A percentile compares a stretch with the other conserved stretches of the same genome.
Evolutionary conservation across 768 basidiomycete species (phyloP).

Genomic region (Phaffia australis): DNA sequence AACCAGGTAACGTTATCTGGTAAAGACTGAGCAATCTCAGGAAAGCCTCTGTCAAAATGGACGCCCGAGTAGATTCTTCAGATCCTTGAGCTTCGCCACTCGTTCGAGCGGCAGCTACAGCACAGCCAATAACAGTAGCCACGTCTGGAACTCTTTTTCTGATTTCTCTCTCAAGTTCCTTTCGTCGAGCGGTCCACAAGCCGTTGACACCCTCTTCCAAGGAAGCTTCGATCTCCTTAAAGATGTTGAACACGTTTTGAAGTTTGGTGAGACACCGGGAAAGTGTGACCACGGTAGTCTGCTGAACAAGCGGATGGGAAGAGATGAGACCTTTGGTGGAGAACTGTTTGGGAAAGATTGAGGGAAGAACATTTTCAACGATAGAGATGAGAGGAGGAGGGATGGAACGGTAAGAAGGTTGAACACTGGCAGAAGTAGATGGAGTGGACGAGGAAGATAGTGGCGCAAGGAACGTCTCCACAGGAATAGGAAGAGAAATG

Average conservation of each 20-base stretch:
- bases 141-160: constrained; percentile 73
- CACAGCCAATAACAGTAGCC: constrained; percentile 71
- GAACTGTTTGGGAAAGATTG: constrained; percentile 55
- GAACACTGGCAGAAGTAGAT: constrained; percentile 21
- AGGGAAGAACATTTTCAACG: constrained; percentile 69
- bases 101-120: constrained; percentile 46
- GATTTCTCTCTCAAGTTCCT: constrained; percentile 64
- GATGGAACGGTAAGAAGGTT: constrained; percentile 47
- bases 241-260: constrained; percentile 45
- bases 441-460: constrained; percentile 33
- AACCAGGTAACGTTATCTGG: constrained; percentile 59
- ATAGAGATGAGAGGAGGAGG: constrained; percentile 64
- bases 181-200: constrained; percentile 56
- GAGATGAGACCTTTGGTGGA: constrained; percentile 75
- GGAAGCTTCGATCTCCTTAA: constrained; percentile 45
- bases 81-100: constrained; percentile 33
- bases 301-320: constrained; percentile 60
- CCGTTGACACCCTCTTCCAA: constrained; percentile 58
- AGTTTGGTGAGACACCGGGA: constrained; percentile 67
- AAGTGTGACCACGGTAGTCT: constrained; percentile 68
- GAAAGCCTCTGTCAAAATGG: constrained; percentile 63
- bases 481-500: constrained; percentile 64
- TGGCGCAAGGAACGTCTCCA: constrained; percentile 47
- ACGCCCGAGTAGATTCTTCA: constrained; percentile 34
- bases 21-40: constrained; percentile 77